phyloP scores from a whole-genome alignment of 2,329 filamentous ascomycete species.

The Pestalotiopsis sp. region DNA sequence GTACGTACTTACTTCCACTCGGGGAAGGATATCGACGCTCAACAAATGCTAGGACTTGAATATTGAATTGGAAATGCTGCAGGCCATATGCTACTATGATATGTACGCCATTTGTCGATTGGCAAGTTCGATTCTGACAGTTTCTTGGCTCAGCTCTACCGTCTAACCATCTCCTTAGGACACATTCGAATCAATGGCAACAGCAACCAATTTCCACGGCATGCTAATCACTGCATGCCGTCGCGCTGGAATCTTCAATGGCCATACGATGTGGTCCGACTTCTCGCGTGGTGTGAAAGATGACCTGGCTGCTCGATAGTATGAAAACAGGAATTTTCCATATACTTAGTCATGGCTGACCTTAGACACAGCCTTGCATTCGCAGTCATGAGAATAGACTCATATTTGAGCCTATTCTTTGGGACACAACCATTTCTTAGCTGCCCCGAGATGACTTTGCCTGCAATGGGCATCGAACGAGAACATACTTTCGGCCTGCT shows the following conservation, averaged over 20 bases:
- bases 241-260: neutral
- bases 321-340: too few species aligned
- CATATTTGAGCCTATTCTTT: neutral
- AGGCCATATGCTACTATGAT: neutral
- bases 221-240: neutral
- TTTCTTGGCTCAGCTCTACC: neutral
- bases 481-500: neutral
- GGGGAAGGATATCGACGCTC: neutral
- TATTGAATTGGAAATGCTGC: neutral
- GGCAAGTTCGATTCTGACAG: neutral
- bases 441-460: neutral
- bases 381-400: neutral
- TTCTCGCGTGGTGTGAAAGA: neutral
- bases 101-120: neutral
- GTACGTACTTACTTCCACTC: neutral
- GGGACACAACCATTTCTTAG: neutral
- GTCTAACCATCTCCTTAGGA: neutral
- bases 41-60: neutral
- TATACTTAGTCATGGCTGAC: neutral
- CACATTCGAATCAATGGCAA: neutral
- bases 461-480: neutral
- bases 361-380: neutral
- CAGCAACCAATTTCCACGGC: neutral
- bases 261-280: neutral
- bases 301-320: neutral